Conservation (phyloP, 495 filamentous ascomycete species). For the Penicillium arizonense region DNA sequence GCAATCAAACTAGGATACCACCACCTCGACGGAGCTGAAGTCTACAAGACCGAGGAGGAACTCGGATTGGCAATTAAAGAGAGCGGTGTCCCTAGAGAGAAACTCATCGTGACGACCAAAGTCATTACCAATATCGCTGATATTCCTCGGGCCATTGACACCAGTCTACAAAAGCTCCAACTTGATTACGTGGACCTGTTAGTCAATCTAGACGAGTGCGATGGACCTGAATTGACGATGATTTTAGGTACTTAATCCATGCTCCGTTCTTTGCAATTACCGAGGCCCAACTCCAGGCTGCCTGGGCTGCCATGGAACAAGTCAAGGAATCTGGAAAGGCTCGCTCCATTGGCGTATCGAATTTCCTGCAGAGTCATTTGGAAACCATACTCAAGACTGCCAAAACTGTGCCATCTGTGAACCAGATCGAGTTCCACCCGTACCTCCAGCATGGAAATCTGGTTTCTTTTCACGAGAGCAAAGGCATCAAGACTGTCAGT, state of each 20-base stretch:
- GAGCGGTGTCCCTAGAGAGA: constrained; percentile 59
- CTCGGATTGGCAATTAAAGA: constrained; percentile 72
- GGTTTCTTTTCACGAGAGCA: constrained; percentile 59
- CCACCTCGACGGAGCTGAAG: constrained; percentile 82
- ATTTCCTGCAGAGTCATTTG: constrained; percentile 68
- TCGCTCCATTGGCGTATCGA: constrained; percentile 81
- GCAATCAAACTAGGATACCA: constrained; percentile 70
- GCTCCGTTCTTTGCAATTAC: constrained; percentile 65
- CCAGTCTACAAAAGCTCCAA: constrained; percentile 70
- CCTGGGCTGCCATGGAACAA: constrained; percentile 77
- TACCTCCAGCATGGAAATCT: constrained; percentile 79
- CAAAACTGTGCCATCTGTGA: constrained; percentile 63
- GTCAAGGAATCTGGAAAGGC: constrained; percentile 67
- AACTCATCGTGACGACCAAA: constrained; percentile 80
- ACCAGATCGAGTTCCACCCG: constrained; percentile 88
- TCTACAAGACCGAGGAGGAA: constrained; percentile 77
- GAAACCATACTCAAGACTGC: constrained; percentile 66
- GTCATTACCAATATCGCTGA: constrained; percentile 56
- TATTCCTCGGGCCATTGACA: constrained; percentile 62
- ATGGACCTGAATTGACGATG: not conserved
- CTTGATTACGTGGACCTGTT: constrained; percentile 80
- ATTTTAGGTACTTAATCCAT: constrained; percentile 71
- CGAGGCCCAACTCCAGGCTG: constrained; percentile 60
- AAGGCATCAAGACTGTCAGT: constrained; percentile 66
- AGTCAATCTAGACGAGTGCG: constrained; percentile 4